Conservation (phyloP, 257 asterid genomes). For the Vinca minor region DNA sequence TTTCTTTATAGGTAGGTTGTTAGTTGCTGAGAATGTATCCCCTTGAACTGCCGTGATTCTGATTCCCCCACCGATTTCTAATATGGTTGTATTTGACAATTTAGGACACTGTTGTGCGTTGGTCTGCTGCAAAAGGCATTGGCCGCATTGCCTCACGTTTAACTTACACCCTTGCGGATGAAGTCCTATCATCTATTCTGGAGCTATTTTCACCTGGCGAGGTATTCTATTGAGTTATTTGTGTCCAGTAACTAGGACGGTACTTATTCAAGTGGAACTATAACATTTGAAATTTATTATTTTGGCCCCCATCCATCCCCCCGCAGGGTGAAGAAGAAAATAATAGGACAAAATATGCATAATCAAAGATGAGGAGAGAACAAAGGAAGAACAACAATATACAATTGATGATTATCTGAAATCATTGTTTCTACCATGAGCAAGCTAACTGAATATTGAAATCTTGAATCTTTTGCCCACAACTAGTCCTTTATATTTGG, state of each 20-base stretch:
- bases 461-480: background rate
- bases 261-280: background rate
- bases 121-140: constrained; percentile 99
- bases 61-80: background rate
- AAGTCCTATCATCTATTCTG: constrained; percentile 80
- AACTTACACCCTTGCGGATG: constrained; percentile 68
- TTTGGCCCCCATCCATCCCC: background rate
- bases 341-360: background rate
- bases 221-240: constrained; percentile 34
- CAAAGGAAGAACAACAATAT: background rate
- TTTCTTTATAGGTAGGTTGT: background rate
- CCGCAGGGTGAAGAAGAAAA: too few species aligned
- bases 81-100: constrained; percentile 3
- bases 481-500: background rate
- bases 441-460: background rate
- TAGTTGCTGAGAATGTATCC: background rate
- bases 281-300: background rate
- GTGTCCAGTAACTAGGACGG: background rate
- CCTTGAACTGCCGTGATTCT: background rate
- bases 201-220: constrained; percentile 92
- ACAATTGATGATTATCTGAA: background rate
- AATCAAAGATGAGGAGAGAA: background rate
- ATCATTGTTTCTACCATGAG: background rate
- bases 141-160: constrained; percentile 85
- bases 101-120: constrained; percentile 93